Percentiles rank a stretch among this genome's conserved stretches.
These are phyloP conservation scores for Aegle marmelos DNA, from an alignment of 345 rosid species.

Conservation along the genomic window DNA sequence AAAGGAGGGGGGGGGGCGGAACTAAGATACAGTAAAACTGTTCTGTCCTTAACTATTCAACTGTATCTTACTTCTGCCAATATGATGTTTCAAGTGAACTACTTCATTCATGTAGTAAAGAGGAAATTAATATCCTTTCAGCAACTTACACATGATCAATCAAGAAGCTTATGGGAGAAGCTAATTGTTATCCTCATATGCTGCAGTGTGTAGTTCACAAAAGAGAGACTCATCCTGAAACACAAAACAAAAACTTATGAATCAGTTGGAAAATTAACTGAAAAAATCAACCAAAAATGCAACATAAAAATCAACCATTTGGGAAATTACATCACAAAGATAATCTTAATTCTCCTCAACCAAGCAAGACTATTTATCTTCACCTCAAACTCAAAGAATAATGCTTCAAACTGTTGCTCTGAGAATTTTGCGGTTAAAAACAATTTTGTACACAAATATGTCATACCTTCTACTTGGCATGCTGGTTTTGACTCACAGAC, in stretches of 20 bases:
- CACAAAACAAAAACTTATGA: not conserved
- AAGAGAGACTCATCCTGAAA: conserved; percentile 20
- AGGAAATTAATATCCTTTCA: not conserved
- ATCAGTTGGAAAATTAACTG: not conserved
- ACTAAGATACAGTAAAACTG: too few relatives aligned
- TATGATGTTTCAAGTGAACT: not conserved
- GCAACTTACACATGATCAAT: conserved; percentile 22
- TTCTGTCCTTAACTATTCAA: too few relatives aligned
- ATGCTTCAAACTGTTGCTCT: not conserved
- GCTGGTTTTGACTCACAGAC: conserved; percentile 22
- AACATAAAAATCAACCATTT: conserved; percentile 8
- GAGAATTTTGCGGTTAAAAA: not conserved
- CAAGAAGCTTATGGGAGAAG: conserved; percentile 5
- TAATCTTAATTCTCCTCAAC: not conserved
- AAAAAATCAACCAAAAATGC: not conserved
- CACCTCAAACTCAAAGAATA: not conserved
- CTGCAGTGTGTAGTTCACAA: conserved; percentile 5
- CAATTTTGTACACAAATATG: not conserved
- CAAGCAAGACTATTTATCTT: conserved; percentile 1
- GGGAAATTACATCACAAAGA: not conserved
- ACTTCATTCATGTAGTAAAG: not conserved
- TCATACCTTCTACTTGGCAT: conserved; percentile 42
- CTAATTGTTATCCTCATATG: conserved; percentile 12
- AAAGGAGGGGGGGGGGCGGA: too few relatives aligned
- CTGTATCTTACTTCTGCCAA: too few relatives aligned